Base-by-base conservation (phyloP, 495 filamentous ascomycete genomes). In the Penicillium goetzii region DNA sequence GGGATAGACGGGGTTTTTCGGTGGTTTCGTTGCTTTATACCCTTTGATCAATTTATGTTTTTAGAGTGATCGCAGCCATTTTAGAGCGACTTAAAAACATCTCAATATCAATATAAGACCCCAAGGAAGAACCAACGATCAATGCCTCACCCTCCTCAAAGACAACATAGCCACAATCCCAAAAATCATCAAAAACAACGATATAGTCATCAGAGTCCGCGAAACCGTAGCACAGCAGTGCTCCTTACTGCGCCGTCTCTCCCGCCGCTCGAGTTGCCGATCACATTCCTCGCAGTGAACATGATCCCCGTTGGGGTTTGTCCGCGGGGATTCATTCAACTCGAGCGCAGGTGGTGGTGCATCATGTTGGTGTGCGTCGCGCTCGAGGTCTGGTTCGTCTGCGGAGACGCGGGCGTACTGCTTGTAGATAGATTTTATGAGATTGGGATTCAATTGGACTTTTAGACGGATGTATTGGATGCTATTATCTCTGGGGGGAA, bases 171-270 rank as follows among this genome's bases (percentile, higher is more conserved):
- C 47, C 3, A 51, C 47, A 51, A 51, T 30, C 25, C 47, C 47
- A n/a, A 51, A 33, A 14, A 55, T 55, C 52, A 55, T 36, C 52
- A 55, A 21, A n/a, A 55, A 55, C 30, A 55, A 23, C 30, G 30
- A 15, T 0, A 55, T 36, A 7, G 33, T 34, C 30, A 55, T 55
- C 8, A 55, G 6, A 10, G 52, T 55, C n/a, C 52, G 8, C n/a
- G 52, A 21, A 14, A 55, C 30, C 19, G 11, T 55, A 2, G 52
- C 15, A 55, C 52, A 55, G 32, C 30, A 38, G 3, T 51, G 47
- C 4, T 51, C 47, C 47, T 15, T 28, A 14, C 47, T 51, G 0
- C 32, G 28, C 19, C 32, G 52, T 38, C n/a, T 21, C 52, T 55
- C 52, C 8, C 52, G 52, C n/a, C 30, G 21, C 4, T 55, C 52